Evolutionary conservation across 2,329 filamentous ascomycete genomes (phyloP), one percentile per base, ranked within the genome.

Genomic region (Calonectria honghensis): DNA sequence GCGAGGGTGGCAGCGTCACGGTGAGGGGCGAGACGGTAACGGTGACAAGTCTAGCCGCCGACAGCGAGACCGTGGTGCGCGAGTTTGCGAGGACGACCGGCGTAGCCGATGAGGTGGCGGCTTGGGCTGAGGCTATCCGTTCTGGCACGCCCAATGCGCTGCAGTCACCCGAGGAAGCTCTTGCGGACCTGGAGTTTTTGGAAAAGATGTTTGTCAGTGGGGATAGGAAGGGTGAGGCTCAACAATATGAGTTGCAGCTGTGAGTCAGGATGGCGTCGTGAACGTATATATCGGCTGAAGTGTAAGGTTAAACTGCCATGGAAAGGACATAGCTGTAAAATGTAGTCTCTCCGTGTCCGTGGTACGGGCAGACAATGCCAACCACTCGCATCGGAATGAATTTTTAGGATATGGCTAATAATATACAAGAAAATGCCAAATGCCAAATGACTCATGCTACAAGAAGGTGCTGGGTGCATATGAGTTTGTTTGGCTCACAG

Each of bases 141-240:
- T 83, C 84, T 14, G 90, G 90, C 24, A 84, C 84, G 75, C 82
- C 84, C 18, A 87, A 93, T 77, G 81, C 85, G n/a, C 84, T 86
- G 76, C 90, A 92, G 83, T 85, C 85, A 11, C 88, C 90, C 0
- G 88, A 92, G 80, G 87, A 92, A 84, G 92, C 91, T 0, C 81
- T 93, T 78, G 88, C 85, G 10, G 92, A 94, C 83, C 80, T 94
- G 76, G 90, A 93, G 83, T 84, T 94, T 75, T 79, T 92, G 78
- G 88, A 90, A 81, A 85, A 84, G 79, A 88, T 90, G 84, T 83
- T 90, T 79, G 84, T 79, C 63, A 90, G 89, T 73, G 88, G 87
- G 24, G 86, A 88, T 69, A 79, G 85, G 54, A 83, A 84, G 41
- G 88, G 88, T 0, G 83, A 82, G 61, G 76, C 75, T 59, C 84